Base-by-base conservation (phyloP, 768 basidiomycete species). In the Boletus reticuloceps region DNA sequence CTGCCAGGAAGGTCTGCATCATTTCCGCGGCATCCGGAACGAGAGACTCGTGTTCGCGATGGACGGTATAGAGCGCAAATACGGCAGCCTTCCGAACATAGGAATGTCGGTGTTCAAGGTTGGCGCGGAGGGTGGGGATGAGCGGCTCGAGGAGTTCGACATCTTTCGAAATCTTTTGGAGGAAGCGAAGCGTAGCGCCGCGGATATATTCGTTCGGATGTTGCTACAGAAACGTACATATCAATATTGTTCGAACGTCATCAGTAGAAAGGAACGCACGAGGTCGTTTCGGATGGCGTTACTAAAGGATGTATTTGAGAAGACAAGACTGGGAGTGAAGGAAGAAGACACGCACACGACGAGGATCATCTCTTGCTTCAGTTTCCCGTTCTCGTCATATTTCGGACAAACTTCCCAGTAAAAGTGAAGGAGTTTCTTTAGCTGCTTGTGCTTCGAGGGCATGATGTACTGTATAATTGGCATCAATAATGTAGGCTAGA, bases 321-420 rank as follows among this genome's bases (percentile, higher is more conserved):
- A 63, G 46, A 39, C 41, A 49, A 25, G 27, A 17, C 47, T 20
- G 19, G n/a, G 36, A 61, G 53, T 43, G 37, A 25, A 58, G 53
- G 9, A 19, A 43, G 27, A 32, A 32, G 37, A 48, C 17, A 84
- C 92, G 70, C 72, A 95, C 93, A 95, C 94, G 32, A 98, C 96
- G 50, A 98, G 83, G 68, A 98, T 98, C 96, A 98, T 98, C 77
- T 99, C 96, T 75, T 98, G 97, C 81, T 96, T 98, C 62, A 98
- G 75, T 75, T 98, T 98, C 47, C 96, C 96, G 60, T 84, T 87
- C 65, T 98, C 96, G 64, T 98, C 96, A 59, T 95, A 88, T 72
- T 98, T 98, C 10, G 96, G 96, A 74, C 95, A 98, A 20, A 98
- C 89, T 75, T 98, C 92, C 91, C 91, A 94, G 71, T 95, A 94